A percentile compares a stretch with the other conserved stretches of the same genome.
phyloP scores from a whole-genome alignment of 1,284 basidiomycete species.

The Xerocomus amazonicus region DNA sequence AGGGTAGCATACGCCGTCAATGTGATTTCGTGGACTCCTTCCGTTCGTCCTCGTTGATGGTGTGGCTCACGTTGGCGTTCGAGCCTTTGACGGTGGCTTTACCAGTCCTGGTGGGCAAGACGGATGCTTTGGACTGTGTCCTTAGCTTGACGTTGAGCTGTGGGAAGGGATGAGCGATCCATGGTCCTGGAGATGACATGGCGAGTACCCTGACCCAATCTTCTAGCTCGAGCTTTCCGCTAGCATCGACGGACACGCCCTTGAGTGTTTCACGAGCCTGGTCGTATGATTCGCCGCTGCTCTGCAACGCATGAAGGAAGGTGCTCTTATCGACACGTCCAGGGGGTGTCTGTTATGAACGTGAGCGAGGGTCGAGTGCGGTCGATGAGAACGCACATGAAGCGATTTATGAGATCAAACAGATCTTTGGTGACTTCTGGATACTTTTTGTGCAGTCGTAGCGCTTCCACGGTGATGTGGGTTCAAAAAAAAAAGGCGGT shows the following conservation, averaged over 20 bases:
- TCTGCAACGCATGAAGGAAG: constrained; percentile 74
- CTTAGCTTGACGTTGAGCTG: constrained; percentile 83
- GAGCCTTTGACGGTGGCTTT: constrained; percentile 95
- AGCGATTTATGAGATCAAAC: constrained; percentile 87
- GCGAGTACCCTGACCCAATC: constrained; percentile 92
- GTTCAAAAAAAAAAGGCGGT: constrained; percentile 6
- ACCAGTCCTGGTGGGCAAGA: constrained; percentile 74
- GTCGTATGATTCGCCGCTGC: constrained; percentile 87
- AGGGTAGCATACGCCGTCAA: constrained; percentile 68
- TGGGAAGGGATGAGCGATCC: constrained; percentile 7
- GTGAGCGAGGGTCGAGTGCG: not conserved
- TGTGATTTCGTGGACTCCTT: constrained; percentile 96
- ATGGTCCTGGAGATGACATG: constrained; percentile 12
- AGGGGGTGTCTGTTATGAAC: constrained; percentile 65
- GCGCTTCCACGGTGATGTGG: constrained; percentile 66
- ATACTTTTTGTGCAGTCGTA: constrained; percentile 90
- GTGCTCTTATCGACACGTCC: constrained; percentile 82
- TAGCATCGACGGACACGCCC: constrained; percentile 90
- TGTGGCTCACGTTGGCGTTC: constrained; percentile 95
- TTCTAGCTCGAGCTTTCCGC: constrained; percentile 94
- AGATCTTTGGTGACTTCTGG: constrained; percentile 90
- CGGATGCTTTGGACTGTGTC: constrained; percentile 48
- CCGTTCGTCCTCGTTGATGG: constrained; percentile 97
- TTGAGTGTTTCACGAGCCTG: constrained; percentile 89
- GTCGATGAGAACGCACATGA: constrained; percentile 70